Conservation (phyloP, 2,329 filamentous ascomycete genomes). For the Rachicladosporium sp. region DNA sequence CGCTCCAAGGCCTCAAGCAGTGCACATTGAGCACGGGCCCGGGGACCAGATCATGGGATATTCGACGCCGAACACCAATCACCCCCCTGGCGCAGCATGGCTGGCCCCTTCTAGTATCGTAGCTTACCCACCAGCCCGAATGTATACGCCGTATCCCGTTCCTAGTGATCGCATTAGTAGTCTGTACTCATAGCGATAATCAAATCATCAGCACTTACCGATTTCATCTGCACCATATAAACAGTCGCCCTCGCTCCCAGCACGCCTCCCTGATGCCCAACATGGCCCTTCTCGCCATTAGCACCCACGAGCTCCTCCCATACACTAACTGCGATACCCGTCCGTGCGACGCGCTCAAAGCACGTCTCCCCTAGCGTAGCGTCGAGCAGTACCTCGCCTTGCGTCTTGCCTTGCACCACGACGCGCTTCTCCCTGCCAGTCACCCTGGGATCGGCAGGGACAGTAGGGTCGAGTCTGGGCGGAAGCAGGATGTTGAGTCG, state of each 20-base stretch:
- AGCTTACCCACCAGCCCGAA: conserved; percentile 38
- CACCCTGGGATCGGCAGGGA: conserved; percentile 25
- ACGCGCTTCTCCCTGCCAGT: conserved; percentile 69
- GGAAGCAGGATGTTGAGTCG: conserved; percentile 69
- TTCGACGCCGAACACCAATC: too few relatives aligned
- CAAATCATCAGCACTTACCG: too few relatives aligned
- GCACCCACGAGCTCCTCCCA: conserved; percentile 50
- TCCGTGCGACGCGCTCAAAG: conserved; percentile 71
- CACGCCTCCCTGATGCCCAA: conserved; percentile 46
- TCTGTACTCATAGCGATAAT: too few relatives aligned
- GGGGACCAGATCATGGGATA: too few relatives aligned
- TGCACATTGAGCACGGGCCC: too few relatives aligned
- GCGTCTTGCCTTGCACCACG: conserved; percentile 61
- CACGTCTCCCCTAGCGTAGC: conserved; percentile 73
- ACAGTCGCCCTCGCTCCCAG: conserved; percentile 41
- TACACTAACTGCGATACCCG: conserved; percentile 78
- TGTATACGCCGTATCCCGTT: conserved; percentile 37
- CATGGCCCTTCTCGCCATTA: conserved; percentile 47
- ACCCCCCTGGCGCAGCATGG: too few relatives aligned
- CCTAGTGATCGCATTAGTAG: too few relatives aligned
- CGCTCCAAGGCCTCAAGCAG: too few relatives aligned
- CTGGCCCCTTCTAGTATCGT: conserved; percentile 26
- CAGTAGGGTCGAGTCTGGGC: conserved; percentile 28
- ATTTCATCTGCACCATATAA: conserved; percentile 47
- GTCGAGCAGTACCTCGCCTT: conserved; percentile 60